A percentile compares a stretch with the other conserved stretches of the same genome.
Evolutionary conservation across 495 filamentous ascomycete genomes (phyloP).

Genomic region (Barbatosphaeria neglecta): DNA sequence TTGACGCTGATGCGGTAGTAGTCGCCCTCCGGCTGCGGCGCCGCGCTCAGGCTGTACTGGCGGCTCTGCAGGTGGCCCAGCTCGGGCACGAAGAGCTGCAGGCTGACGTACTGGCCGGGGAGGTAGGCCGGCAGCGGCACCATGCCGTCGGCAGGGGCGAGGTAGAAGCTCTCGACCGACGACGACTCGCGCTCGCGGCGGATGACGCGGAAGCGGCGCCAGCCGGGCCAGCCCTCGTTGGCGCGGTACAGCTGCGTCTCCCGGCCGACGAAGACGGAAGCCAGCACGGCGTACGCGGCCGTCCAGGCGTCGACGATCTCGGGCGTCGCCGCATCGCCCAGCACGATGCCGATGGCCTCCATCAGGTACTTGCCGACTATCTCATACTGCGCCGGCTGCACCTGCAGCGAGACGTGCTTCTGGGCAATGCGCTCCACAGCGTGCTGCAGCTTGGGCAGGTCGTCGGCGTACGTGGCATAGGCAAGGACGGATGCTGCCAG

Average conservation of each 20-base stretch:
- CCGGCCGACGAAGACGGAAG: conserved; percentile 51
- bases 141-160: conserved; percentile 46
- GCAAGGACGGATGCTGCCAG: conserved; percentile 56
- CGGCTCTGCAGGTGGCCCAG: conserved; percentile 50
- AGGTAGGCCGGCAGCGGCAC: conserved; percentile 46
- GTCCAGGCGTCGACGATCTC: conserved; percentile 58
- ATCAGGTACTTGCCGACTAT: conserved; percentile 59
- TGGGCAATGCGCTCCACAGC: conserved; percentile 45
- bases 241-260: conserved; percentile 50
- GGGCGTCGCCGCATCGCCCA: conserved; percentile 53
- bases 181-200: conserved; percentile 47
- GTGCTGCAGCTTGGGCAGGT: neutral
- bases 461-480: conserved; percentile 44
- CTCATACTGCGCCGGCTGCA: conserved; percentile 54
- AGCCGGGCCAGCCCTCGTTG: conserved; percentile 47
- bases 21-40: conserved; percentile 29
- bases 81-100: conserved; percentile 45
- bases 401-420: conserved; percentile 63
- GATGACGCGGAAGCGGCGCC: conserved; percentile 54
- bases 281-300: conserved; percentile 52
- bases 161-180: conserved; percentile 54
- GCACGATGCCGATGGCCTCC: conserved; percentile 53
- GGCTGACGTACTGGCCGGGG: conserved; percentile 60
- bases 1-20: conserved; percentile 65
- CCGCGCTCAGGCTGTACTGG: conserved; percentile 62